Percentiles rank a stretch among this genome's conserved stretches.
phyloP scores from a whole-genome alignment of 106 monocot species.

The Agapanthus africanus region DNA sequence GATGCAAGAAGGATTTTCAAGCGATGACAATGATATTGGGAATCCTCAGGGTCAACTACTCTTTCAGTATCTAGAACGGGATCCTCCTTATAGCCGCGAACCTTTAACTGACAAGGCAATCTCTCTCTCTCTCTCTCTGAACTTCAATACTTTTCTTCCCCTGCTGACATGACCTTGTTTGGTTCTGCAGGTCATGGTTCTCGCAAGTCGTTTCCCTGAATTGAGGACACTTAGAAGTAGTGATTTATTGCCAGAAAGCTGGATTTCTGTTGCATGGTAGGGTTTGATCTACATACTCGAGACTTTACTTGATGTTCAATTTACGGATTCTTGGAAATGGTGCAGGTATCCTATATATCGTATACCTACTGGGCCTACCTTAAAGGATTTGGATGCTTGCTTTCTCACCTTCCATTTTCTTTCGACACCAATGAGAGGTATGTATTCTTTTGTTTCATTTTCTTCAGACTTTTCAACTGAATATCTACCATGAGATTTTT shows the following conservation, averaged over 20 bases:
- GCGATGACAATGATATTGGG: slow-evolving; percentile 48
- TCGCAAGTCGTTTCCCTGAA: slow-evolving; percentile 42
- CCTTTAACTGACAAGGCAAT: slow-evolving; percentile 69
- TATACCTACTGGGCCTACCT: slow-evolving; percentile 61
- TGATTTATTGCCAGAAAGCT: slow-evolving; percentile 60
- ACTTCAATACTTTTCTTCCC: not conserved
- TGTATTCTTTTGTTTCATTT: not conserved
- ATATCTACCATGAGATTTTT: too few species aligned
- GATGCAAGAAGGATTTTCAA: slow-evolving; percentile 44
- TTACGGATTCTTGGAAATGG: slow-evolving; percentile 6
- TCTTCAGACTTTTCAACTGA: too few species aligned
- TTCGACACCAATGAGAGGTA: slow-evolving; percentile 47
- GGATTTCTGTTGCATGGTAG: slow-evolving; percentile 86
- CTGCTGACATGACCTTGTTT: slow-evolving; percentile 7
- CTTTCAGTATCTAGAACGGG: slow-evolving; percentile 59
- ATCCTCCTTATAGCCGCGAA: slow-evolving; percentile 57
- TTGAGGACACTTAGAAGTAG: slow-evolving; percentile 56
- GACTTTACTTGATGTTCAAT: not conserved
- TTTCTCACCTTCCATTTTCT: slow-evolving; percentile 81
- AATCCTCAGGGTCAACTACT: slow-evolving; percentile 33
- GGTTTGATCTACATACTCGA: slow-evolving; percentile 3
- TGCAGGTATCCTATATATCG: slow-evolving; percentile 82
- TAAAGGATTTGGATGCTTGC: slow-evolving; percentile 71
- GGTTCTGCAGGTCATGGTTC: slow-evolving; percentile 42
- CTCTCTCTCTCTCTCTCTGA: not conserved